Evolutionary conservation across 2,329 filamentous ascomycete genomes (phyloP), one percentile per base, ranked within the genome.

Genomic region (Macrophomina pseudophaseolina): DNA sequence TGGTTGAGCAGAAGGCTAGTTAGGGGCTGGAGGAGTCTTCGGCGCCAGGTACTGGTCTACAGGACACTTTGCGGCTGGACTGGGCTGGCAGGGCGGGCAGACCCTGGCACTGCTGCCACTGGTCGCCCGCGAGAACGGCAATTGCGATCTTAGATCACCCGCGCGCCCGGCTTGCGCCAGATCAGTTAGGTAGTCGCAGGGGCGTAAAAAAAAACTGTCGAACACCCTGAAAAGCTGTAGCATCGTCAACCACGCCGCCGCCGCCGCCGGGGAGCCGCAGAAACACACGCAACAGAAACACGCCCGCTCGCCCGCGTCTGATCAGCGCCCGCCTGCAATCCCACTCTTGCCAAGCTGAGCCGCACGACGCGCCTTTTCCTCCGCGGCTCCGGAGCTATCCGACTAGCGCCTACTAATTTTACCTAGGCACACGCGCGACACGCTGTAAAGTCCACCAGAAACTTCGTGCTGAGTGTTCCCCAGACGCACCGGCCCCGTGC

Each of bases 381-480:
- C 58, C 58, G 58, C 58, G 58, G 58, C 58, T 62, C 58, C 58
- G 58, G 58, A 49, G 58, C 58, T 49, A 62, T 62, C 58, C 58
- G 58, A 62, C 58, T 62, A 62, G 58, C 58, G 58, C 58, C 58
- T 62, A 62, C 58, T 30, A 62, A 62, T 62, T 62, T 62, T 62
- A 62, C 58, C 54, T 59, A 59, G 54, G 16, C 54, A 33, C 42
- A 60, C 30, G 58, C 58, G 58, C 44, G 58, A 49, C 58, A 62
- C 58, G 58, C 40, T 62, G 42, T 46, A 48, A 48, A 46, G 56
- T 49, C 42, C 58, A 62, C 58, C 28, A 46, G 38, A 62, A 62
- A 48, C 46, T 62, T 49, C 44, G 58, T 28, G 42, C 44, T 23
- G 32, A 54, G 42, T 18, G 42, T 62, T 62, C 58, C 58, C 58